Evolutionary conservation across 495 filamentous ascomycete species (phyloP), one percentile per base, ranked within the genome.

Genomic region (Neohortaea acidophila): DNA sequence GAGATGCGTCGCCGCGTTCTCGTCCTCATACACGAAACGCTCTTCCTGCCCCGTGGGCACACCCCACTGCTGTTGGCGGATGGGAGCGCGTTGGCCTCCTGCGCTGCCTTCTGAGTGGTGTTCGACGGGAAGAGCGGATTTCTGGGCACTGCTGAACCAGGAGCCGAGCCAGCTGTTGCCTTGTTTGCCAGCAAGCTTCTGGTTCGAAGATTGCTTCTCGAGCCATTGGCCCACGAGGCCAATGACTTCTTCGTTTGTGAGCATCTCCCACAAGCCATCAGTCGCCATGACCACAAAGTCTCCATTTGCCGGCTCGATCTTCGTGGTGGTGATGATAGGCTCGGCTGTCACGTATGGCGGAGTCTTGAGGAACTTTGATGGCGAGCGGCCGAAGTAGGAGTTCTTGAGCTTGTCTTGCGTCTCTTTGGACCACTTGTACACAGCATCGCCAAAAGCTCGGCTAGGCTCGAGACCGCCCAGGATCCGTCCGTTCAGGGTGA

Each of bases 291-390:
- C 86, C 4, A 99, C 63, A 49, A 99, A 99, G 52, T 96, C 91
- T 31, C 89, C 89, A 42, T 78, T 78, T 28, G 78, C 71, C 9
- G 89, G 89, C 46, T 92, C 73, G 37, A 99, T 77, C 57, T 87
- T 79, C 21, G 89, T 94, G n/a, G 84, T 93, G 5, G 85, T 96
- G 32, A 99, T 69, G 25, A 94, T 67, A 8, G 89, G 89, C 61
- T 99, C 89, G 3, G 91, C 91, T 4, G 91, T 99, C 14, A 99
- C 91, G 52, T 99, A 99, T 0, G 91, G 91, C 12, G 91, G 91
- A 0, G 86, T 94, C 58, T 81, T 80, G 35, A 94, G 62, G 7
- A 77, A 59, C n/a, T 69, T 61, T 4, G 71, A 72, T 2, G 77
- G 73, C 9, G 71, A 79, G 23, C 82, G 70, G 24, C 79, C 87